Base-by-base conservation (phyloP, 495 filamentous ascomycete species). In the Elasticomyces elasticus region DNA sequence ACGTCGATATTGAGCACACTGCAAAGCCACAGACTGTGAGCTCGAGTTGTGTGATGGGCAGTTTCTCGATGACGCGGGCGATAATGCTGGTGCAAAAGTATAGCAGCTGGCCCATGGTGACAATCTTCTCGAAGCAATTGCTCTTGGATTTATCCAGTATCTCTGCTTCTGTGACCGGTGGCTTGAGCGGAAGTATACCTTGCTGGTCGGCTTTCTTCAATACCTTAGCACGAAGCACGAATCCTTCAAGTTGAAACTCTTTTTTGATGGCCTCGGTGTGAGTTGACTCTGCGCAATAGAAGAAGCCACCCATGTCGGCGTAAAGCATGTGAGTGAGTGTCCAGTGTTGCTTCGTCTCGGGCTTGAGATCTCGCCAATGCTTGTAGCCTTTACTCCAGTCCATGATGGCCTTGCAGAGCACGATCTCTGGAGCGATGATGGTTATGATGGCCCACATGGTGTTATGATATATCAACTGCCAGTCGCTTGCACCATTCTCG, bases 71-170 rank as follows among this genome's bases (percentile, higher is more conserved):
- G 1, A 20, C 38, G 2, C 51, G 51, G 12, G 15, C 38, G 11
- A 54, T 23, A 5, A 54, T 11, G 15, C 40, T 20, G 40, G 35
- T 30, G 28, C 37, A 45, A 22, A 54, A 54, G 23, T 44, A 54
- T n/a, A 46, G 37, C 31, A 46, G 15, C 25, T 54, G 51, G 5
- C 23, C n/a, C 12, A 25, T 38, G 17, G 51, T 44, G 10, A 54
- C 26, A 5, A 46, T 35, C 33, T 46, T 44, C 12, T 24, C 30
- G 26, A 54, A 46, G 23, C 27, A 27, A 19, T 48, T 35, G 22
- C 38, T 54, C 26, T 54, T 54, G n/a, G 51, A 54, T 20, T 44
- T 35, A 22, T 54, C 51, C 42, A 26, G 19, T 13, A 54, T 45
- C 11, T 54, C 38, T 46, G 26, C 38, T 28, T 45, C 27, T 9